A percentile compares a stretch with the other conserved stretches of the same genome.
These are phyloP conservation scores for Infundibulicybe gibba DNA, from an alignment of 768 basidiomycete species.

Conservation along the genomic window DNA sequence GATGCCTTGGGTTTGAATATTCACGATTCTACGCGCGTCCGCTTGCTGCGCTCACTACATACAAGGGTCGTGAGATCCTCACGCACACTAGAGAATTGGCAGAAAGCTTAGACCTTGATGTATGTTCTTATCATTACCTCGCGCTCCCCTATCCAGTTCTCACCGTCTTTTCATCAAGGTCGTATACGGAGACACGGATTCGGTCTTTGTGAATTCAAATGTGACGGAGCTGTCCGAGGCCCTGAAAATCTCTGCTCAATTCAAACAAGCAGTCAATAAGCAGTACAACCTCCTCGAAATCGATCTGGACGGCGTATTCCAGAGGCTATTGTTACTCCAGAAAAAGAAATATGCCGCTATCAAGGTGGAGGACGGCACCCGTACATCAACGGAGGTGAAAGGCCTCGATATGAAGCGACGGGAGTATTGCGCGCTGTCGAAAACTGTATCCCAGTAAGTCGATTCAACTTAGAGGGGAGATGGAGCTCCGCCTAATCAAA, in stretches of 20 bases:
- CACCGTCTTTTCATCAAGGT: constrained; percentile 52
- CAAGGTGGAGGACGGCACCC: constrained; percentile 83
- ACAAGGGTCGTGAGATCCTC: constrained; percentile 96
- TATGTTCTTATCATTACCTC: constrained; percentile 32
- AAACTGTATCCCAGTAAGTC: constrained; percentile 86
- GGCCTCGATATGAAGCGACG: constrained; percentile 99
- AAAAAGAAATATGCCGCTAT: constrained; percentile 99
- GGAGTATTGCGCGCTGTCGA: constrained; percentile 91
- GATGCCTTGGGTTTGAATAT: constrained; percentile 96
- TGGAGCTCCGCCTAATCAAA: not conserved
- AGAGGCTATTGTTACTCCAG: constrained; percentile 86
- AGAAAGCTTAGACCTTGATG: constrained; percentile 85
- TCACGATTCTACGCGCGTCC: constrained; percentile 96
- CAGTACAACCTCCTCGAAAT: constrained; percentile 95
- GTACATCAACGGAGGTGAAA: constrained; percentile 85
- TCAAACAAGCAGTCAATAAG: constrained; percentile 97
- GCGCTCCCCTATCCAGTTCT: not conserved
- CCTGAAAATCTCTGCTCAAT: constrained; percentile 82
- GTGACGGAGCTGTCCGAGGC: constrained; percentile 86
- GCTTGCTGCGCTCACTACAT: constrained; percentile 95
- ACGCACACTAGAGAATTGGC: constrained; percentile 92
- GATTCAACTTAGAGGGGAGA: too few species aligned
- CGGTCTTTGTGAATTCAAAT: constrained; percentile 97
- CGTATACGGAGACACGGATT: constrained; percentile 98
- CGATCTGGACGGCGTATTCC: constrained; percentile 92